Evolutionary conservation across 1,139 yeast species (phyloP).

Genomic region (Hansenula anomala): DNA sequence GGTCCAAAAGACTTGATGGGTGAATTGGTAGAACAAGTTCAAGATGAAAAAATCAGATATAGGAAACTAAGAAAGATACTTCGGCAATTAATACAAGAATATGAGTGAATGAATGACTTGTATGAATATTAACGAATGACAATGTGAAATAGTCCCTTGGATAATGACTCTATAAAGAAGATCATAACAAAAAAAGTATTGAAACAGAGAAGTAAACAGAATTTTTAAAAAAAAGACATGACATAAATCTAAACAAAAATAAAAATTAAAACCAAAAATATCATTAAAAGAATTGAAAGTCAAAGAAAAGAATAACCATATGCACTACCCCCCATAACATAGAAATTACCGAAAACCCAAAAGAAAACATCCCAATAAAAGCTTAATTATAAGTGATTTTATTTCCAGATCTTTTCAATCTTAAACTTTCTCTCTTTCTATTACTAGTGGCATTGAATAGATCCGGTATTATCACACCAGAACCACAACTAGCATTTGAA

Average conservation of each 20-base stretch:
- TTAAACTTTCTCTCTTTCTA: constrained; percentile 35
- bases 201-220: no score
- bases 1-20: constrained; percentile 17
- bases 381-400: constrained; percentile 15
- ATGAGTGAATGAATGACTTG: background rate
- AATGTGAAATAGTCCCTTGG: no score
- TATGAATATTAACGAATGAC: no score
- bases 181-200: no score
- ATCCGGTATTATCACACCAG: constrained; percentile 5
- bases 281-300: constrained; percentile 6
- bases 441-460: constrained; percentile 30
- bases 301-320: no score
- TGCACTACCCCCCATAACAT: no score
- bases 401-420: constrained; percentile 31
- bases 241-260: no score
- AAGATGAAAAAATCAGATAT: constrained; percentile 9
- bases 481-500: constrained; percentile 2
- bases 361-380: background rate
- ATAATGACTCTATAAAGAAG: no score
- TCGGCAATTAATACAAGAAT: background rate
- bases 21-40: constrained; percentile 2
- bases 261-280: background rate
- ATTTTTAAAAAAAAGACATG: no score
- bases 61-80: constrained; percentile 5
- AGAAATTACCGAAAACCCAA: constrained; percentile 6